Conservation (phyloP, 352 stramenopile genomes). For the Albugo candida region DNA sequence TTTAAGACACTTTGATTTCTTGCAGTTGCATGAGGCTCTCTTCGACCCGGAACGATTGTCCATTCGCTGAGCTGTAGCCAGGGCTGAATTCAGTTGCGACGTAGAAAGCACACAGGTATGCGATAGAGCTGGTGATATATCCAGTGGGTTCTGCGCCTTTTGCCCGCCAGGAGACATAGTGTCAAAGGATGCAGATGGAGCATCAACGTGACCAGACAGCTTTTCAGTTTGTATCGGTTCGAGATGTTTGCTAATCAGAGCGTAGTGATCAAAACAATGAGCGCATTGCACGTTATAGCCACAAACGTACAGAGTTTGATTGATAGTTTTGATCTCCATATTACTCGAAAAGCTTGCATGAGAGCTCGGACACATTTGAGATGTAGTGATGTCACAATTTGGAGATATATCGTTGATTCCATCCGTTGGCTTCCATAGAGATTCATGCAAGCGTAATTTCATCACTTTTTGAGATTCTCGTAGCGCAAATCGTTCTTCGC, state of each 20-base stretch:
- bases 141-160: too few relatives aligned
- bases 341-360: constrained; percentile 15
- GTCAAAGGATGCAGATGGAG: too few relatives aligned
- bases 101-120: too few relatives aligned
- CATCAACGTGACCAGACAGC: not conserved
- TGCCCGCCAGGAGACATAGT: too few relatives aligned
- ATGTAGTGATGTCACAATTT: not conserved
- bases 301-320: constrained; percentile 46
- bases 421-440: not conserved
- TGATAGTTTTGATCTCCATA: constrained; percentile 60
- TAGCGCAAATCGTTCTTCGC: constrained; percentile 40
- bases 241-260: not conserved
- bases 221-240: not conserved
- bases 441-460: constrained; percentile 33
- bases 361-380: constrained; percentile 17
- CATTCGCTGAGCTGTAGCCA: not conserved
- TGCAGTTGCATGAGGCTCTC: constrained; percentile 88
- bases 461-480: constrained; percentile 25
- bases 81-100: too few relatives aligned
- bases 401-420: not conserved
- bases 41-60: constrained; percentile 11
- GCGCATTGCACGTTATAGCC: not conserved
- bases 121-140: too few relatives aligned
- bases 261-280: not conserved
- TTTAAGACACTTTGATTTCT: constrained; percentile 96